Evolutionary conservation across 2,329 filamentous ascomycete species (phyloP).

Genomic region (Aspergillus carbonarius): DNA sequence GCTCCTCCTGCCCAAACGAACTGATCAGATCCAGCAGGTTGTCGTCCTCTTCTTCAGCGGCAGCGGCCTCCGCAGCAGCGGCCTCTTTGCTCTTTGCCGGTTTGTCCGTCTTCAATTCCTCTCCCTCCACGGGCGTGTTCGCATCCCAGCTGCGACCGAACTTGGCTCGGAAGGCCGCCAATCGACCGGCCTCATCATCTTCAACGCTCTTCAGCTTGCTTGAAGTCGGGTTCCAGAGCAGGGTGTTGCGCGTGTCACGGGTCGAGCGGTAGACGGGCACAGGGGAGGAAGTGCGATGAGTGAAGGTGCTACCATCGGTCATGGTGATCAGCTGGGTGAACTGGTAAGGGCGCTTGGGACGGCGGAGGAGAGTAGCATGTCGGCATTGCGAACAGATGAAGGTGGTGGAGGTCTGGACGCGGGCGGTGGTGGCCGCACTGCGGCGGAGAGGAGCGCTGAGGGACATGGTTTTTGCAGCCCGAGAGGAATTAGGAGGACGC

Average conservation of each 20-base stretch:
- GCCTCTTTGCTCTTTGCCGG: conserved; percentile 27
- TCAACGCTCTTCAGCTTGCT: conserved; percentile 83
- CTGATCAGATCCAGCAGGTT: conserved; percentile 60
- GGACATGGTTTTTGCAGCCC: conserved; percentile 27
- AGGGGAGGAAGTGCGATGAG: conserved; percentile 51
- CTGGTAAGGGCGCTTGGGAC: conserved; percentile 88
- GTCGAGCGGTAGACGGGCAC: conserved; percentile 59
- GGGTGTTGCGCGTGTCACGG: conserved; percentile 87
- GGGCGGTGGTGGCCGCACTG: conserved; percentile 29
- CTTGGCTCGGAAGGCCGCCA: conserved; percentile 79
- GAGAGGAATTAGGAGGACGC: background rate
- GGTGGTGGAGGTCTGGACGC: conserved; percentile 31
- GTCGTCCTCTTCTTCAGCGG: conserved; percentile 50
- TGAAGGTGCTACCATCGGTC: conserved; percentile 80
- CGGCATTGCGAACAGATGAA: conserved; percentile 63
- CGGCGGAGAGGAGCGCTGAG: conserved; percentile 39
- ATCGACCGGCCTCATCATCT: conserved; percentile 87
- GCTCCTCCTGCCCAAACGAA: conserved; percentile 47
- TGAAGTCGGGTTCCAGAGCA: conserved; percentile 85
- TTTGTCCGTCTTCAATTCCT: conserved; percentile 23
- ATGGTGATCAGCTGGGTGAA: conserved; percentile 97
- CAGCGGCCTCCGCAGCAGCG: conserved; percentile 35
- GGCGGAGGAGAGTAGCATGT: conserved; percentile 79
- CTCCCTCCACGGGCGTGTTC: conserved; percentile 33
- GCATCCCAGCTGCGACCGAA: conserved; percentile 85